A percentile compares a stretch with the other conserved stretches of the same genome.
Conservation (phyloP, 495 filamentous ascomycete species). For the Aspergillus carlsbadensis region DNA sequence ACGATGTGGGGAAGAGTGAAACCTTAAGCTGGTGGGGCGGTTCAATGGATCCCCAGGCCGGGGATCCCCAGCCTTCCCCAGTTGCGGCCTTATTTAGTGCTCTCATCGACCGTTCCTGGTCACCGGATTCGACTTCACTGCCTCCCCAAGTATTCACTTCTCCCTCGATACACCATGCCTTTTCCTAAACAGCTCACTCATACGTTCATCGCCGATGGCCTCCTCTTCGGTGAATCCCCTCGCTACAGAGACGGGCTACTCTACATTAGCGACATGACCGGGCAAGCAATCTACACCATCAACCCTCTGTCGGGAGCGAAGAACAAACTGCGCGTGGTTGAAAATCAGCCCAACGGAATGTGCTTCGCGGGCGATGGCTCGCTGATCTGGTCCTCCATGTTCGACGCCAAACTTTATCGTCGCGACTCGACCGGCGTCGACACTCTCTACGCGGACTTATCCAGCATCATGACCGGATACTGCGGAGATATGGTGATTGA, state of each 20-base stretch:
- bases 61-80: too few relatives aligned
- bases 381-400: slow-evolving; percentile 3
- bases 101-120: too few relatives aligned
- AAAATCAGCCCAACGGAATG: slow-evolving; percentile 2
- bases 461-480: not conserved
- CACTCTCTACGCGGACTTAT: not conserved
- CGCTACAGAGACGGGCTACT: not conserved
- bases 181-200: not conserved
- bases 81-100: too few relatives aligned
- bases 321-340: not conserved
- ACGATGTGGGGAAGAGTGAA: too few relatives aligned
- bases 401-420: not conserved
- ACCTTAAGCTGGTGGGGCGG: too few relatives aligned
- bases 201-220: not conserved
- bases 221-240: not conserved
- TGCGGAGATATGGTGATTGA: not conserved
- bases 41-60: too few relatives aligned
- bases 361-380: not conserved
- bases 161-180: too few relatives aligned
- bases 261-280: slow-evolving; percentile 3
- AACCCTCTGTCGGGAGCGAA: not conserved
- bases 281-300: not conserved
- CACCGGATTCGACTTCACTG: too few relatives aligned
- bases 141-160: too few relatives aligned
- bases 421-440: not conserved